These are phyloP conservation scores for Aquilaria sinensis DNA, from an alignment of 345 rosid species.

Conservation along the genomic window DNA sequence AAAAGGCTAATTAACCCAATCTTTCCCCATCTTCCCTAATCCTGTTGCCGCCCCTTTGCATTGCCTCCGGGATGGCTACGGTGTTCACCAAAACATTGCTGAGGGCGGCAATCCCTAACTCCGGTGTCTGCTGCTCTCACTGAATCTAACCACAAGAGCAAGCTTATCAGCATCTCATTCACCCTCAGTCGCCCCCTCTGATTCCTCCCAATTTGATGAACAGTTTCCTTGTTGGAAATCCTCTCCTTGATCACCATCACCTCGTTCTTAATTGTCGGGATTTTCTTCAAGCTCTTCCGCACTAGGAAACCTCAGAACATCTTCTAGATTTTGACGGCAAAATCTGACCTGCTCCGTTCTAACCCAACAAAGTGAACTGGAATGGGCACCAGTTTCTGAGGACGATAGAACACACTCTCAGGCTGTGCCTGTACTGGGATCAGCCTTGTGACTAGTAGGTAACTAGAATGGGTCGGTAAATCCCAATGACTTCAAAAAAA, in stretches of 20 bases:
- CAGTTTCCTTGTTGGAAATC: slow-evolving; percentile 22
- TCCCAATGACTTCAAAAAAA: slow-evolving; percentile 17
- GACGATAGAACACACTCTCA: neutral
- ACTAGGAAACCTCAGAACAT: slow-evolving; percentile 47
- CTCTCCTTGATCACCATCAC: slow-evolving; percentile 40
- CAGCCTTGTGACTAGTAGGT: neutral
- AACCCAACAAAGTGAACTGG: slow-evolving; percentile 40
- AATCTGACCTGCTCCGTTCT: slow-evolving; percentile 22
- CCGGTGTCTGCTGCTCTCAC: slow-evolving; percentile 48
- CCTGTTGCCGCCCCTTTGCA: no score
- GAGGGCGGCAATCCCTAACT: slow-evolving; percentile 43
- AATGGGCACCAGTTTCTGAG: slow-evolving; percentile 37
- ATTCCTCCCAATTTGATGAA: slow-evolving; percentile 31
- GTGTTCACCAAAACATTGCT: no score
- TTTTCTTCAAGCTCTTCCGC: slow-evolving; percentile 45
- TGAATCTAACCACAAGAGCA: slow-evolving; percentile 49
- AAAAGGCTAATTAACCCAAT: no score
- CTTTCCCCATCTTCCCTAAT: no score
- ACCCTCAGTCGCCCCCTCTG: slow-evolving; percentile 38
- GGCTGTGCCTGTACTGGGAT: slow-evolving; percentile 4
- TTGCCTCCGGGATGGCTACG: no score
- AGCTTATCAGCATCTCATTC: slow-evolving; percentile 50
- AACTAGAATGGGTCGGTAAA: slow-evolving; percentile 10
- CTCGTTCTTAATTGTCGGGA: slow-evolving; percentile 27
- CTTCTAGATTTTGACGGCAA: slow-evolving; percentile 53